These are phyloP conservation scores for Silene latifolia DNA, from an alignment of 148 eudicot species.

Conservation along the genomic window DNA sequence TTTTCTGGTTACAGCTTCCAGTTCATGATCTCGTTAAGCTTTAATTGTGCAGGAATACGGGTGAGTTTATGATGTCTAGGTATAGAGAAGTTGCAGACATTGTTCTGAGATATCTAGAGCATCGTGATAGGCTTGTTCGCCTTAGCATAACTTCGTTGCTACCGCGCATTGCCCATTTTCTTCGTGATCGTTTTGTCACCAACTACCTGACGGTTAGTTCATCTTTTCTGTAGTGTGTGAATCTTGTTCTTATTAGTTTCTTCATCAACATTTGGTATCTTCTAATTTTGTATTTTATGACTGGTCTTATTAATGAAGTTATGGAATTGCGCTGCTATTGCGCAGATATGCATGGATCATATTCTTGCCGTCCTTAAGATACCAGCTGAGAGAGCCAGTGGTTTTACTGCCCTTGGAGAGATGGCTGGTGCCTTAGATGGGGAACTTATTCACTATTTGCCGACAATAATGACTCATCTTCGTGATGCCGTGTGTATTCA, in stretches of 20 bases:
- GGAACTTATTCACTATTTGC: slow-evolving; percentile 83
- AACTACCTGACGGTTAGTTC: slow-evolving; percentile 81
- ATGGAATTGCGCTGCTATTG: not conserved
- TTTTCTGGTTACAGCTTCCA: not conserved
- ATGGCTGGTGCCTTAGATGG: slow-evolving; percentile 99
- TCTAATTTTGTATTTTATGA: not conserved
- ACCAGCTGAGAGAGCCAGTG: slow-evolving; percentile 95
- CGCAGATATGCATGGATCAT: slow-evolving; percentile 95
- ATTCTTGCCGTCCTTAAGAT: slow-evolving; percentile 87
- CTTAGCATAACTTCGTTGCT: slow-evolving; percentile 96
- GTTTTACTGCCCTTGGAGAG: slow-evolving; percentile 96
- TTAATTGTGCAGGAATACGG: slow-evolving; percentile 66
- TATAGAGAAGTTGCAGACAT: slow-evolving; percentile 97
- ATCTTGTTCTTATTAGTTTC: not conserved
- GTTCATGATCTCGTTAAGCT: not conserved
- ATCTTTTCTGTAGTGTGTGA: slow-evolving; percentile 2
- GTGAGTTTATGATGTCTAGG: slow-evolving; percentile 99
- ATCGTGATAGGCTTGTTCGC: slow-evolving; percentile 94
- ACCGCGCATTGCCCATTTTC: slow-evolving; percentile 94
- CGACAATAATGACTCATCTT: slow-evolving; percentile 90
- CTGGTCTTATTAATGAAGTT: not conserved
- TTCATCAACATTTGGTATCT: slow-evolving; percentile 4
- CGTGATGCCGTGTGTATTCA: slow-evolving; percentile 80
- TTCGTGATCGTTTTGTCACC: slow-evolving; percentile 96
- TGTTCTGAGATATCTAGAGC: slow-evolving; percentile 92